Conservation (phyloP, 2,329 filamentous ascomycete species). For the Fusarium sp. region DNA sequence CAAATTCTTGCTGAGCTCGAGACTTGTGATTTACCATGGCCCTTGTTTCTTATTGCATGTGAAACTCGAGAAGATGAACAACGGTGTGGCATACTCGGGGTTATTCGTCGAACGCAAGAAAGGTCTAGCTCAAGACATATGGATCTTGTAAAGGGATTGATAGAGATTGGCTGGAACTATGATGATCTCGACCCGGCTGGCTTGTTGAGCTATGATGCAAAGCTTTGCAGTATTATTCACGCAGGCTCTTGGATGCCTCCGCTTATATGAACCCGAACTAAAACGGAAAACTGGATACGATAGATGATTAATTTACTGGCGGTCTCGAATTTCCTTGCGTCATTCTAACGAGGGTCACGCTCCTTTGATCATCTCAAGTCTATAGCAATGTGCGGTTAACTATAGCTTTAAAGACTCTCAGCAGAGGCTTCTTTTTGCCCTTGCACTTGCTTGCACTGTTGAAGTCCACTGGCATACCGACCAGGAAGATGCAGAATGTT, state of each 20-base stretch:
- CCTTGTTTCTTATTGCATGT: background rate
- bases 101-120: background rate
- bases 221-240: background rate
- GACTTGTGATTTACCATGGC: background rate
- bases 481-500: too few species aligned
- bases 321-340: too few species aligned
- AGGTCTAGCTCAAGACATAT: background rate
- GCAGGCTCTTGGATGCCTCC: background rate
- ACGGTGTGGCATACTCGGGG: background rate
- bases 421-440: background rate
- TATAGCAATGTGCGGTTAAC: too few species aligned
- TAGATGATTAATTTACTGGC: too few species aligned
- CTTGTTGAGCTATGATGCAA: background rate
- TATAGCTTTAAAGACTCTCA: too few species aligned
- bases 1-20: background rate
- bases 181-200: background rate
- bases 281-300: background rate
- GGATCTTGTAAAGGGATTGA: background rate
- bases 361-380: too few species aligned
- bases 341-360: too few species aligned
- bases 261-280: background rate
- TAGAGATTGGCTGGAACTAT: background rate
- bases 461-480: accelerated
- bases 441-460: background rate
- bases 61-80: background rate